Percentiles rank a stretch among this genome's conserved stretches.
Conservation (phyloP, 2,329 filamentous ascomycete genomes). For the Aspergillus niger region DNA sequence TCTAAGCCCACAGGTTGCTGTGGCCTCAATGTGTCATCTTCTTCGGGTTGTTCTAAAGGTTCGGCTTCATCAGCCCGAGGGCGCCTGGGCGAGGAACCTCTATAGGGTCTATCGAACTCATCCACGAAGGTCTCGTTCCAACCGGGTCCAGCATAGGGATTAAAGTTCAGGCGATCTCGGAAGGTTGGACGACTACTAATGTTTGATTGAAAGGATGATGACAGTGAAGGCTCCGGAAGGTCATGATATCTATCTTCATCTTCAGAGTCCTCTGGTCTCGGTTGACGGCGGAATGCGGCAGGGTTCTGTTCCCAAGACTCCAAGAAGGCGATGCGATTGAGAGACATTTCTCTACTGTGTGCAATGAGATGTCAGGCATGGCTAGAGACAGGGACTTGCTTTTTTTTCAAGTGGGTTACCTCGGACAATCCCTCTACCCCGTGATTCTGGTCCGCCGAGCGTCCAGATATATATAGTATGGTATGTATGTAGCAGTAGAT, state of each 20-base stretch:
- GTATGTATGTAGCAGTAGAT: background rate
- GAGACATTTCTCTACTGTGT: slow-evolving; percentile 38
- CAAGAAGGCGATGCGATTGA: slow-evolving; percentile 46
- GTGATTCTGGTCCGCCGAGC: background rate
- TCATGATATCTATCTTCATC: slow-evolving; percentile 32
- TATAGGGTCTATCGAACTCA: slow-evolving; percentile 26
- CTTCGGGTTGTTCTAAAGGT: slow-evolving; percentile 9
- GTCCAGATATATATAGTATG: background rate
- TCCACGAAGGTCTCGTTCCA: slow-evolving; percentile 37
- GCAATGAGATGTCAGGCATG: background rate
- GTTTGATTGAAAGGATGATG: slow-evolving; percentile 40
- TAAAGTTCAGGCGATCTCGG: slow-evolving; percentile 44
- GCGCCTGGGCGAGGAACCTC: slow-evolving; percentile 24
- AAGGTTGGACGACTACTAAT: slow-evolving; percentile 25
- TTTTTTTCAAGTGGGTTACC: background rate
- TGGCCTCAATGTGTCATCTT: slow-evolving; percentile 19
- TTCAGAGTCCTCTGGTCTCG: slow-evolving; percentile 29
- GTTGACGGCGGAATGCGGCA: slow-evolving; percentile 29
- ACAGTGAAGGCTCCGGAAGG: slow-evolving; percentile 31
- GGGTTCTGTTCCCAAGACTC: slow-evolving; percentile 46
- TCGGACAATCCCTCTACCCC: background rate
- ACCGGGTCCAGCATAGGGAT: slow-evolving; percentile 43
- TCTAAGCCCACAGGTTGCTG: slow-evolving; percentile 24
- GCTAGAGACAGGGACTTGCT: background rate
- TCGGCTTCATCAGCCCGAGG: slow-evolving; percentile 21